A percentile compares a stretch with the other conserved stretches of the same genome.
Evolutionary conservation across 148 eudicot genomes (phyloP).

Genomic region (Camellia granthamiana): DNA sequence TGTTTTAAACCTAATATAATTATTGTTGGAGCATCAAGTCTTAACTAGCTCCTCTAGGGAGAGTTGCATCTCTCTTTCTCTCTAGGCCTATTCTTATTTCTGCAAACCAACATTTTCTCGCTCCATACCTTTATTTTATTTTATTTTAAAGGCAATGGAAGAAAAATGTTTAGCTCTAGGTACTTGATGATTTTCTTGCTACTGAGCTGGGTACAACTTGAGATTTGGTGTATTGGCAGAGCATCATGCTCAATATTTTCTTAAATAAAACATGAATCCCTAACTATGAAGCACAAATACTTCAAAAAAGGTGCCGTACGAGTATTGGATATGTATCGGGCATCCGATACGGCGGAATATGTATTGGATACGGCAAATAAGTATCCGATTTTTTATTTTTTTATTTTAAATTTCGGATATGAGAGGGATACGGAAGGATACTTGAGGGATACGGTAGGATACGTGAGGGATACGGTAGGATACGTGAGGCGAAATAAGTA

Average conservation of each 20-base stretch:
- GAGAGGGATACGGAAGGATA: too few species aligned
- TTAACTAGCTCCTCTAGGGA: neutral
- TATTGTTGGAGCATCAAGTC: neutral
- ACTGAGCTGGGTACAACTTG: neutral
- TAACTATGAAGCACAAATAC: too few species aligned
- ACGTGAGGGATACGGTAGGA: too few species aligned
- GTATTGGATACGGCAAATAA: too few species aligned
- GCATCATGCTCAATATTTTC: neutral
- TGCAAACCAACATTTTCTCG: neutral
- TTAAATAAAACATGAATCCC: neutral
- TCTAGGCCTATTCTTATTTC: neutral
- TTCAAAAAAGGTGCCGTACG: too few species aligned
- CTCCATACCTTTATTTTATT: neutral
- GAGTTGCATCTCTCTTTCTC: neutral
- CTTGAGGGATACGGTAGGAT: too few species aligned
- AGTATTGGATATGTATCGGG: too few species aligned
- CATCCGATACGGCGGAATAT: too few species aligned
- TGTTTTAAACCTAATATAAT: neutral
- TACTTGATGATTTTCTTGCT: neutral
- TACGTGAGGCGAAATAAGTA: too few species aligned
- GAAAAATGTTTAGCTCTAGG: neutral
- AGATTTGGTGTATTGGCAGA: neutral
- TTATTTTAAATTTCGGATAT: too few species aligned
- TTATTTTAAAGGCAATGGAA: neutral
- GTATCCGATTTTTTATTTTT: too few species aligned